Conservation (phyloP, 2,329 filamentous ascomycete genomes). For the Keithomyces neogunnii region DNA sequence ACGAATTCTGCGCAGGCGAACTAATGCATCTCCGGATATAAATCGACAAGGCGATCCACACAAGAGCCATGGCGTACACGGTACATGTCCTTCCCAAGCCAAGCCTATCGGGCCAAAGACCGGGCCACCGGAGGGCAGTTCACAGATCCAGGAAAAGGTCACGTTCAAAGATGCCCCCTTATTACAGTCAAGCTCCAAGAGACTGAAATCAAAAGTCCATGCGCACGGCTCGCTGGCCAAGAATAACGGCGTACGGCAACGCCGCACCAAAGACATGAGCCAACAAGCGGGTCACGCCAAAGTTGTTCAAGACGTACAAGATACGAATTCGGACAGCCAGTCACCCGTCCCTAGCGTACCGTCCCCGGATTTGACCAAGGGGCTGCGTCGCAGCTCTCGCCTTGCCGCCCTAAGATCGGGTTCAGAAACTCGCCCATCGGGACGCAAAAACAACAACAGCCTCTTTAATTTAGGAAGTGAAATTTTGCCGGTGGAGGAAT, state of each 20-base stretch:
- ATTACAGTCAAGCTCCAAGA: slow-evolving; percentile 1
- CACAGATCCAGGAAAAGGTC: slow-evolving; percentile 1
- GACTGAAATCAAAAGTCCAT: slow-evolving; percentile 1
- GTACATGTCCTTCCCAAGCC: background rate
- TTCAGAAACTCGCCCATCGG: no score
- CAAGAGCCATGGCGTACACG: background rate
- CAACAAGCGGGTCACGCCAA: slow-evolving; percentile 1
- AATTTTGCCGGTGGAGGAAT: background rate
- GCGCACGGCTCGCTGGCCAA: background rate
- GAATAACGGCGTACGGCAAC: background rate
- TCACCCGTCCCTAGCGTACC: background rate
- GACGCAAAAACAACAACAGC: background rate
- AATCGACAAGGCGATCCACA: slow-evolving; percentile 1
- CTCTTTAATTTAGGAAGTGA: background rate
- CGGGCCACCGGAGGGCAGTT: background rate
- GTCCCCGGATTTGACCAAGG: background rate
- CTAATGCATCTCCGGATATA: background rate
- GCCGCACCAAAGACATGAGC: background rate
- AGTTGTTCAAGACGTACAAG: background rate
- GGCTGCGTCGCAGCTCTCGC: background rate
- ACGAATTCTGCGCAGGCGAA: background rate
- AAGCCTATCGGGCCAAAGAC: background rate
- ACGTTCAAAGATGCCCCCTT: background rate
- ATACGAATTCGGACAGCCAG: background rate
- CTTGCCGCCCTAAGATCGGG: background rate